phyloP scores from a whole-genome alignment of 2,329 filamentous ascomycete genomes.

The Penicillium sp. region DNA sequence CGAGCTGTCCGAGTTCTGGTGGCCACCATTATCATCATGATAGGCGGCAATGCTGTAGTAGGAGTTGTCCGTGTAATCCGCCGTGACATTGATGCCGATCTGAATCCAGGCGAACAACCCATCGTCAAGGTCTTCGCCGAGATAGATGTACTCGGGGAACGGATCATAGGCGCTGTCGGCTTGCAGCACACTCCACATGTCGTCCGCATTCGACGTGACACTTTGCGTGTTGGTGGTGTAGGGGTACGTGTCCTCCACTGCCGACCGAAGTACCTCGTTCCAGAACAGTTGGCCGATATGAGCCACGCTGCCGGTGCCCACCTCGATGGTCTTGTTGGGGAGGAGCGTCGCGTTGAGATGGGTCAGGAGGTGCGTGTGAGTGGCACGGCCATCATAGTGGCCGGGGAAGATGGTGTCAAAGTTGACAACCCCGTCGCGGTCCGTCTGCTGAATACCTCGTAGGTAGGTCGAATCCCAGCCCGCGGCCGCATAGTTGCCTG shows the following conservation, averaged over 20 bases:
- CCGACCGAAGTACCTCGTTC: constrained; percentile 46
- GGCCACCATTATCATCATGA: constrained; percentile 17
- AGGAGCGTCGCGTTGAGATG: constrained; percentile 41
- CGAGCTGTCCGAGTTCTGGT: constrained; percentile 13
- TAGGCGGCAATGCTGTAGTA: constrained; percentile 23
- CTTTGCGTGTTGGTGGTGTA: constrained; percentile 30
- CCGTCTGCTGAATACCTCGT: constrained; percentile 49
- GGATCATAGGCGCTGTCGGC: constrained; percentile 50
- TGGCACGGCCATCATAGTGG: constrained; percentile 48
- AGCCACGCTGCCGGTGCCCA: constrained; percentile 42
- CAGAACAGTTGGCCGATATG: constrained; percentile 54
- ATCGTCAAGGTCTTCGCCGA: constrained; percentile 50
- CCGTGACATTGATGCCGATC: constrained; percentile 47
- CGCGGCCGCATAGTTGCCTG: constrained; percentile 29
- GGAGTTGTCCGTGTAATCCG: constrained; percentile 23
- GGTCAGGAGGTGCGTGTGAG: constrained; percentile 52
- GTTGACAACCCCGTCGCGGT: constrained; percentile 48
- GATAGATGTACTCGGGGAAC: constrained; percentile 54
- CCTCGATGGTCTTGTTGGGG: constrained; percentile 47
- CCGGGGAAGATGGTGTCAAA: constrained; percentile 51
- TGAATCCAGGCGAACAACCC: constrained; percentile 52
- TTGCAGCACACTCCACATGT: constrained; percentile 40
- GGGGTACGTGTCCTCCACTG: constrained; percentile 46
- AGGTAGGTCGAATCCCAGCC: constrained; percentile 47
- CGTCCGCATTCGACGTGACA: constrained; percentile 45